Percentiles rank a stretch among this genome's conserved stretches.
Evolutionary conservation across 768 basidiomycete genomes (phyloP).

Genomic region (Panaeolus papilionaceus): DNA sequence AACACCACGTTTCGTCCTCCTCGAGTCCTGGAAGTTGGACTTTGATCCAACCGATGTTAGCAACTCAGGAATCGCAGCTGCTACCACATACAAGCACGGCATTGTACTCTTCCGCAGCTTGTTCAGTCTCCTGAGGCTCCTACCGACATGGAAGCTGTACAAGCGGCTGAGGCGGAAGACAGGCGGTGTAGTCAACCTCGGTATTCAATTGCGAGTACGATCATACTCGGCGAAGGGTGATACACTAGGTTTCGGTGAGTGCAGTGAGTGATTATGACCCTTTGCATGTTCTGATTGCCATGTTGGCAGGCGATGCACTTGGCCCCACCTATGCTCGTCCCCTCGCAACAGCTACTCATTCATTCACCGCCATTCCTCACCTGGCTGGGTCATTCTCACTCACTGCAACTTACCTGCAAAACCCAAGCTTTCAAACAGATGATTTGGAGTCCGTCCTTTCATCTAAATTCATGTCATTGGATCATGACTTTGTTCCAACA

Average conservation of each 20-base stretch:
- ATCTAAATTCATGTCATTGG: constrained; percentile 71
- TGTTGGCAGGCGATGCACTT: constrained; percentile 32
- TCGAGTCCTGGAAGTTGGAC: constrained; percentile 72
- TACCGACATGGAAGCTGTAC: constrained; percentile 79
- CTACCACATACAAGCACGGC: constrained; percentile 86
- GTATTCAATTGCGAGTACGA: constrained; percentile 36
- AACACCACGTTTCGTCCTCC: constrained; percentile 68
- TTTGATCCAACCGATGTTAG: constrained; percentile 42
- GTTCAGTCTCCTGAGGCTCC: constrained; percentile 72
- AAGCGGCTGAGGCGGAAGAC: constrained; percentile 59
- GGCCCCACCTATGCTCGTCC: constrained; percentile 40
- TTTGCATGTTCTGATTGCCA: constrained; percentile 7
- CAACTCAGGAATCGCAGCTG: constrained; percentile 61
- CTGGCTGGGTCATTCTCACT: constrained; percentile 70
- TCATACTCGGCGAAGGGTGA: constrained; percentile 28
- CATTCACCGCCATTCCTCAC: constrained; percentile 72
- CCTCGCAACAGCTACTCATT: constrained; percentile 58
- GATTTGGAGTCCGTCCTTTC: constrained; percentile 80
- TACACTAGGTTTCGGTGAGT: constrained; percentile 48
- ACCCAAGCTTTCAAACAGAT: constrained; percentile 76
- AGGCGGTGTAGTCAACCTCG: constrained; percentile 37
- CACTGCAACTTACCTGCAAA: constrained; percentile 65
- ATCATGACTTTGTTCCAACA: constrained; percentile 75
- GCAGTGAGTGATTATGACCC: constrained; percentile 5
- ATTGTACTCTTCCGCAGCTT: constrained; percentile 83